Evolutionary conservation across 202 grass and related monocot genomes (phyloP).

Genomic region (Panicum virgatum): DNA sequence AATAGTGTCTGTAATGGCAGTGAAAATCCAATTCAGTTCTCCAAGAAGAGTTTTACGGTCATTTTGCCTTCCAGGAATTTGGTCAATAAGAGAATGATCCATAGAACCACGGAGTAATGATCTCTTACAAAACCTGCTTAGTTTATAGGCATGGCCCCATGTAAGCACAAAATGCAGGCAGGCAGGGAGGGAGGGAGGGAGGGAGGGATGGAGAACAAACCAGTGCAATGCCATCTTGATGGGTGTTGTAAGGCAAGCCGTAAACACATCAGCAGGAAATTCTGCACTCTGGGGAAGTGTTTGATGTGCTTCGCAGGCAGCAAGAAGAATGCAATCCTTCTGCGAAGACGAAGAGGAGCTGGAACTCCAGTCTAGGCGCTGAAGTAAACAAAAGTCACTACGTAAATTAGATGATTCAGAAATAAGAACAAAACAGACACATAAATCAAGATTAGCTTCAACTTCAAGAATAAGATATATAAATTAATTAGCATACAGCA

Average conservation of each 20-base stretch:
- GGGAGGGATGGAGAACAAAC: slow-evolving; percentile 34
- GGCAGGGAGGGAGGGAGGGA: not conserved
- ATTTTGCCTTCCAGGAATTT: slow-evolving; percentile 96
- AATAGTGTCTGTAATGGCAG: slow-evolving; percentile 79
- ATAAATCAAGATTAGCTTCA: not conserved
- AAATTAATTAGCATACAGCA: slow-evolving; percentile 25
- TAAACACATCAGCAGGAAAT: slow-evolving; percentile 97
- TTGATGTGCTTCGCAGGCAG: slow-evolving; percentile 92
- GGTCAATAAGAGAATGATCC: slow-evolving; percentile 62
- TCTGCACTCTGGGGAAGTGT: slow-evolving; percentile 94
- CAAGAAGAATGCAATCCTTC: slow-evolving; percentile 98
- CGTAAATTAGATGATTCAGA: slow-evolving; percentile 21
- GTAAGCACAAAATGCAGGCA: slow-evolving; percentile 27
- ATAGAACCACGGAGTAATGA: slow-evolving; percentile 76
- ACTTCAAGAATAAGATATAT: slow-evolving; percentile 7
- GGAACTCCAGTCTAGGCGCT: slow-evolving; percentile 74
- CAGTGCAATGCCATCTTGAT: slow-evolving; percentile 99
- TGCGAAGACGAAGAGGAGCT: slow-evolving; percentile 61
- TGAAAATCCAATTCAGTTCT: slow-evolving; percentile 99
- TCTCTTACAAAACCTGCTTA: slow-evolving; percentile 79
- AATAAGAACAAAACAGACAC: not conserved
- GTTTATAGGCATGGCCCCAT: slow-evolving; percentile 28
- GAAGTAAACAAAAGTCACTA: slow-evolving; percentile 25
- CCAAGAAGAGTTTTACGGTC: slow-evolving; percentile 96
- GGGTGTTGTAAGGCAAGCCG: slow-evolving; percentile 91